Evolutionary conservation across 2,329 filamentous ascomycete genomes (phyloP).

Genomic region (Fusarium proliferatum): DNA sequence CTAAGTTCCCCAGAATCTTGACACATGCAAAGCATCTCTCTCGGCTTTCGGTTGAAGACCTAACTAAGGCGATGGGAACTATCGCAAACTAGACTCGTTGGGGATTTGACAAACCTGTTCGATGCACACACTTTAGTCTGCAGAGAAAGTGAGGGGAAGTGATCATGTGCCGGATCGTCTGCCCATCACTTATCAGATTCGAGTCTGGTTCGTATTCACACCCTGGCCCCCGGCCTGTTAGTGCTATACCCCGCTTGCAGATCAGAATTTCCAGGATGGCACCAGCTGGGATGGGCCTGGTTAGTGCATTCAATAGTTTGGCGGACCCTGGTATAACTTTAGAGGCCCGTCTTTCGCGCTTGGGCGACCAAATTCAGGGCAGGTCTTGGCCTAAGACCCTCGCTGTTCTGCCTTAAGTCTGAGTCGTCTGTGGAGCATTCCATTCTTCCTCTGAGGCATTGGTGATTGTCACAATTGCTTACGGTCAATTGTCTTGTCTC

Average conservation of each 20-base stretch:
- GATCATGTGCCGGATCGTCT: constrained; percentile 10
- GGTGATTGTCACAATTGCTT: neutral
- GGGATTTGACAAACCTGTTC: neutral
- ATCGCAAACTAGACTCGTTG: constrained; percentile 26
- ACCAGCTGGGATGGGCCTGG: neutral
- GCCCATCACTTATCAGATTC: constrained; percentile 11
- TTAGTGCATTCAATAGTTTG: neutral
- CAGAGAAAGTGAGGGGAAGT: constrained; percentile 7
- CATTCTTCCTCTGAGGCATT: neutral
- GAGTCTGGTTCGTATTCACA: neutral
- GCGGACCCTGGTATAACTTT: constrained; percentile 20
- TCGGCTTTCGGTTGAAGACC: neutral
- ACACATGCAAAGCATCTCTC: constrained; percentile 1
- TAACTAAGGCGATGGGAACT: neutral
- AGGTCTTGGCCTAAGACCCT: neutral
- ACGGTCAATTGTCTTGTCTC: neutral
- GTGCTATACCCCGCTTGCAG: constrained; percentile 22
- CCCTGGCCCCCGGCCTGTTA: neutral
- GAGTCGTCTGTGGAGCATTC: neutral
- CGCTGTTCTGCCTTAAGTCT: neutral
- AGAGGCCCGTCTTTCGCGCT: neutral
- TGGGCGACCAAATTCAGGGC: neutral
- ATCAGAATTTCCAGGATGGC: constrained; percentile 11
- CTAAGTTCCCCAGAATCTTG: neutral
- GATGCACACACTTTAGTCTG: constrained; percentile 11